These are phyloP conservation scores for Monilinia laxa DNA, from an alignment of 2,329 filamentous ascomycete genomes.

Conservation along the genomic window DNA sequence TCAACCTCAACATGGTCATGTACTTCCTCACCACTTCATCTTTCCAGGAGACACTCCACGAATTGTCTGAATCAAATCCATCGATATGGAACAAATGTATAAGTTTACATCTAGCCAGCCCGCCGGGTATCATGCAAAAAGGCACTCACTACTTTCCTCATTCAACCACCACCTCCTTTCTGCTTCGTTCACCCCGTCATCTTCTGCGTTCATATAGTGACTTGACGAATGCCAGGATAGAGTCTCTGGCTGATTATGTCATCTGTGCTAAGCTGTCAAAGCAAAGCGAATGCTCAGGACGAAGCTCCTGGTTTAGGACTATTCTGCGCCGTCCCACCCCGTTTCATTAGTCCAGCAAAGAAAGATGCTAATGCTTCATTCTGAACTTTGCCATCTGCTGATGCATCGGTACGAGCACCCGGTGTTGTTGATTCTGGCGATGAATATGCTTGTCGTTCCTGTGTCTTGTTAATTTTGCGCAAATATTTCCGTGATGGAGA, in stretches of 20 bases:
- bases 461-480: conserved; percentile 9
- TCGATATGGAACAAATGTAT: conserved; percentile 24
- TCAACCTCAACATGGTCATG: background rate
- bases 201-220: background rate
- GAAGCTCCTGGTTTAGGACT: conserved; percentile 38
- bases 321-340: conserved; percentile 41
- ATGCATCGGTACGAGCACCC: conserved; percentile 31
- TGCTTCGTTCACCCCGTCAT: background rate
- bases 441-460: conserved; percentile 41
- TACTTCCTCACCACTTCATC: conserved; percentile 4
- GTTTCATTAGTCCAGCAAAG: conserved; percentile 59
- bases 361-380: conserved; percentile 60
- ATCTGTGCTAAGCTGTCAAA: background rate
- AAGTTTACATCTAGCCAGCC: conserved; percentile 24
- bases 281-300: conserved; percentile 21
- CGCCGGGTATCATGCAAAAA: conserved; percentile 24
- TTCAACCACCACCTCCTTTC: background rate
- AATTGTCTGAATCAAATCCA: conserved; percentile 17
- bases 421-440: conserved; percentile 40
- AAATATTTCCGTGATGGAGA: conserved; percentile 26
- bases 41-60: conserved; percentile 10
- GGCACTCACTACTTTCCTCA: conserved; percentile 6
- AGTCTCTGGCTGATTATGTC: background rate
- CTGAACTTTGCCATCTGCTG: conserved; percentile 50
- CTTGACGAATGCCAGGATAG: conserved; percentile 15